These are phyloP conservation scores for Talaromyces ruber DNA, from an alignment of 495 filamentous ascomycete species.

Conservation along the genomic window DNA sequence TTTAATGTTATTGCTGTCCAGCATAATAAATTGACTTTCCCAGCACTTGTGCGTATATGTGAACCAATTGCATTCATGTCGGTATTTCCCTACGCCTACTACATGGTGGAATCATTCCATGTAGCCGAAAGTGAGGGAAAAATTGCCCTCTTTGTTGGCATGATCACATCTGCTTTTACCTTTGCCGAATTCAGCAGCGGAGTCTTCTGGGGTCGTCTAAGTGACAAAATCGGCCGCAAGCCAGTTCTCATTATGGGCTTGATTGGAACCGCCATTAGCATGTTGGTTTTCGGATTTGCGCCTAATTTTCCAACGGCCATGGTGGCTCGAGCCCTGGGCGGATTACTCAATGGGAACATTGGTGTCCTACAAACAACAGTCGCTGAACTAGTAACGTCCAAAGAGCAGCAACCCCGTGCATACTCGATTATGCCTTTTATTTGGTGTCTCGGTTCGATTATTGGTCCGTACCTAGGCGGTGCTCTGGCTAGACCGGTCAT, in stretches of 20 bases:
- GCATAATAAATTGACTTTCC: background rate
- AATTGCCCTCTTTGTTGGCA: slow-evolving; percentile 87
- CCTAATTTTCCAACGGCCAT: slow-evolving; percentile 75
- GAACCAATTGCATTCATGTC: slow-evolving; percentile 99
- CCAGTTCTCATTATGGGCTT: slow-evolving; percentile 84
- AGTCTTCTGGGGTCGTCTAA: slow-evolving; percentile 86
- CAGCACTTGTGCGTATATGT: slow-evolving; percentile 89
- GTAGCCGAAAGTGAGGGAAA: slow-evolving; percentile 68
- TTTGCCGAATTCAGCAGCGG: slow-evolving; percentile 90
- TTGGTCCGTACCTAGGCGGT: slow-evolving; percentile 87
- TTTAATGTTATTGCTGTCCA: background rate
- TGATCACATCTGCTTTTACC: slow-evolving; percentile 95
- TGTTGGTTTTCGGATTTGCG: slow-evolving; percentile 89
- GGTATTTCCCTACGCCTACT: slow-evolving; percentile 98
- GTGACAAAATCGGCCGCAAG: slow-evolving; percentile 87
- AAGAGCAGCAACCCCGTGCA: slow-evolving; percentile 84
- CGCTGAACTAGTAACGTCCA: slow-evolving; percentile 81
- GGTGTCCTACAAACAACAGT: slow-evolving; percentile 94
- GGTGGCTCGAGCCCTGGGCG: slow-evolving; percentile 80
- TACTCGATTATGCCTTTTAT: slow-evolving; percentile 97
- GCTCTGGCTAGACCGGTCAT: slow-evolving; percentile 77
- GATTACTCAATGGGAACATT: slow-evolving; percentile 91
- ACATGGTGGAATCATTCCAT: slow-evolving; percentile 90
- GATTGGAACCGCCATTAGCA: slow-evolving; percentile 84
- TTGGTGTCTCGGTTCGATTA: slow-evolving; percentile 89